These are phyloP conservation scores for Pseudogymnoascus sp. DNA, from an alignment of 2,329 filamentous ascomycete genomes.

Conservation along the genomic window DNA sequence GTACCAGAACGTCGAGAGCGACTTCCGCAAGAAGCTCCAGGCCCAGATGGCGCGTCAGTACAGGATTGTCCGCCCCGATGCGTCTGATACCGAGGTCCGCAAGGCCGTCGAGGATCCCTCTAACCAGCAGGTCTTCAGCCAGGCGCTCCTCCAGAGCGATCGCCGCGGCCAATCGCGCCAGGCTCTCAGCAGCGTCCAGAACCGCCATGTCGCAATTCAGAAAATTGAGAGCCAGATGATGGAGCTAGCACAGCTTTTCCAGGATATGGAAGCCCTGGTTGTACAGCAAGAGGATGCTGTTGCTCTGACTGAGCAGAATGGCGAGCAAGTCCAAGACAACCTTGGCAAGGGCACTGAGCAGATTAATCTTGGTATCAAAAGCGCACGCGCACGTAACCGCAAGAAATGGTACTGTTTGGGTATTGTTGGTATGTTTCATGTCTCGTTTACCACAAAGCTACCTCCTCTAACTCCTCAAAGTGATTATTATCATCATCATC, in stretches of 20 bases:
- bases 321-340: constrained; percentile 77
- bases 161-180: constrained; percentile 74
- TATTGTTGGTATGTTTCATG: constrained; percentile 49
- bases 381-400: constrained; percentile 36
- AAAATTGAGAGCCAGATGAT: constrained; percentile 90
- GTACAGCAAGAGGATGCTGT: constrained; percentile 80
- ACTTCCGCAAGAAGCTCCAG: constrained; percentile 72
- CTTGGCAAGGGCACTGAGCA: constrained; percentile 74
- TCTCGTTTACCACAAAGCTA: background rate
- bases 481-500: background rate
- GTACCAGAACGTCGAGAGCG: constrained; percentile 74
- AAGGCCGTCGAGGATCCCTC: constrained; percentile 71
- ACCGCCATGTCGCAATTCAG: constrained; percentile 78
- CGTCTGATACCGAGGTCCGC: constrained; percentile 69
- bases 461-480: background rate
- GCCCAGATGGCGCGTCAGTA: constrained; percentile 87
- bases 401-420: constrained; percentile 97
- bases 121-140: constrained; percentile 78
- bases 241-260: constrained; percentile 80
- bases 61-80: constrained; percentile 79
- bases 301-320: constrained; percentile 76
- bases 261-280: constrained; percentile 80
- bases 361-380: too few relatives aligned
- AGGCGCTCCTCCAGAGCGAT: constrained; percentile 76
- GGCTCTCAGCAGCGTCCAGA: constrained; percentile 71